Percentiles rank a stretch among this genome's conserved stretches.
Conservation (phyloP, 2,329 filamentous ascomycete species). For the Aspergillus sp. region DNA sequence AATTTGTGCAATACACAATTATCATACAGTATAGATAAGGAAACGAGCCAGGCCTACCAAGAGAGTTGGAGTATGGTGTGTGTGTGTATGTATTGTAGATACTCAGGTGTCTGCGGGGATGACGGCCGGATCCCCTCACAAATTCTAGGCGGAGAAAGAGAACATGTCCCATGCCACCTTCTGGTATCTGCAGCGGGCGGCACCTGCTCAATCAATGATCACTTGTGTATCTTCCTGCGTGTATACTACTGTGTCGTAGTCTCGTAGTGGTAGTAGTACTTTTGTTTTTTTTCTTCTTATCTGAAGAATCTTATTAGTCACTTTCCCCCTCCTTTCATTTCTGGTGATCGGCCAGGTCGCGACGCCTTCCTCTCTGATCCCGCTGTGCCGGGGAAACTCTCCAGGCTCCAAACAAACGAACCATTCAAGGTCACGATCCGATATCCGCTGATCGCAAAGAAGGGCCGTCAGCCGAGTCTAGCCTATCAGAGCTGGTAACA, state of each 20-base stretch:
- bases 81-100: neutral
- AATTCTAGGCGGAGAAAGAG: neutral
- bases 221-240: too few species aligned
- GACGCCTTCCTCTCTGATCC: constrained; percentile 7
- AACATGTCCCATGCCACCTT: neutral
- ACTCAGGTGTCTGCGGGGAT: neutral
- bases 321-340: constrained; percentile 5
- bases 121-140: neutral
- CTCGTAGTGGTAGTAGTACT: constrained; percentile 9
- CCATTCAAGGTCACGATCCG: constrained; percentile 13
- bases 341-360: constrained; percentile 1
- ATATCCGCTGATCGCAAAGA: constrained; percentile 20
- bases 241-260: too few species aligned
- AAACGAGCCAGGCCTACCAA: too few species aligned
- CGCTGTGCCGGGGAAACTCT: neutral
- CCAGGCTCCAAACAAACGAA: neutral
- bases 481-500: constrained; percentile 19
- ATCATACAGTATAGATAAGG: neutral
- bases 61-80: neutral
- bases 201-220: neutral
- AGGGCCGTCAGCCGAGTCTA: constrained; percentile 14
- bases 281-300: constrained; percentile 14
- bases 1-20: neutral
- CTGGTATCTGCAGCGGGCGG: neutral
- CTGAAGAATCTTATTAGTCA: constrained; percentile 13